A percentile compares a stretch with the other conserved stretches of the same genome.
Conservation (phyloP, 2,329 filamentous ascomycete species). For the Cordyceps farinosa region DNA sequence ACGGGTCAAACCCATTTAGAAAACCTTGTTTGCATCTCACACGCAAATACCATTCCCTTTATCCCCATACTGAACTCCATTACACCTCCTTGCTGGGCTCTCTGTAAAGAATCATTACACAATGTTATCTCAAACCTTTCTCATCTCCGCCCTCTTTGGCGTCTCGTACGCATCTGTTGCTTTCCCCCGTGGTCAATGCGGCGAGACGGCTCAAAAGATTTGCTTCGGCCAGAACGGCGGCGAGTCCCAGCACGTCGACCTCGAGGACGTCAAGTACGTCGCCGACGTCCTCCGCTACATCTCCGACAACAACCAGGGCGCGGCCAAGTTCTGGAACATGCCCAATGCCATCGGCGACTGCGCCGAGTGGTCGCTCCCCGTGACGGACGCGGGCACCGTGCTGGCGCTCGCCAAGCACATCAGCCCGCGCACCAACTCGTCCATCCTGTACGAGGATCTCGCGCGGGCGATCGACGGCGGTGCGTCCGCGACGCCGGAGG, state of each 20-base stretch:
- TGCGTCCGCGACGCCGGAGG: slow-evolving; percentile 14
- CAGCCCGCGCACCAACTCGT: slow-evolving; percentile 21
- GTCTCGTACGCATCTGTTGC: no score
- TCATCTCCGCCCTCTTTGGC: no score
- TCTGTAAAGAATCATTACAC: no score
- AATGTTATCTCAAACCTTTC: no score
- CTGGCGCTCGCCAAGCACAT: slow-evolving; percentile 28
- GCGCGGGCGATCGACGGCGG: slow-evolving; percentile 28
- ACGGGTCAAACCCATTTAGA: no score
- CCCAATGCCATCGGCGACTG: slow-evolving; percentile 23
- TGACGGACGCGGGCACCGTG: slow-evolving; percentile 19
- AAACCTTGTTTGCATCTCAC: no score
- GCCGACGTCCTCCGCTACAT: slow-evolving; percentile 20
- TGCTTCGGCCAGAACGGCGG: slow-evolving; percentile 23
- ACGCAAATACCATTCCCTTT: no score
- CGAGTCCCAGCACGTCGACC: slow-evolving; percentile 21
- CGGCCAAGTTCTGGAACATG: slow-evolving; percentile 21
- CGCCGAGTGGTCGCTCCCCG: slow-evolving; percentile 25
- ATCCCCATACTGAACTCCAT: no score
- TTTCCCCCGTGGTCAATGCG: neutral
- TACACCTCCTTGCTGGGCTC: no score
- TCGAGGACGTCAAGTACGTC: slow-evolving; percentile 22
- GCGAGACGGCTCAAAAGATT: slow-evolving; percentile 15
- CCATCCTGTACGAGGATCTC: slow-evolving; percentile 26
- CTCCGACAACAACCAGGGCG: slow-evolving; percentile 10